These are phyloP conservation scores for Trametes meyenii DNA, from an alignment of 768 basidiomycete species.

Conservation along the genomic window DNA sequence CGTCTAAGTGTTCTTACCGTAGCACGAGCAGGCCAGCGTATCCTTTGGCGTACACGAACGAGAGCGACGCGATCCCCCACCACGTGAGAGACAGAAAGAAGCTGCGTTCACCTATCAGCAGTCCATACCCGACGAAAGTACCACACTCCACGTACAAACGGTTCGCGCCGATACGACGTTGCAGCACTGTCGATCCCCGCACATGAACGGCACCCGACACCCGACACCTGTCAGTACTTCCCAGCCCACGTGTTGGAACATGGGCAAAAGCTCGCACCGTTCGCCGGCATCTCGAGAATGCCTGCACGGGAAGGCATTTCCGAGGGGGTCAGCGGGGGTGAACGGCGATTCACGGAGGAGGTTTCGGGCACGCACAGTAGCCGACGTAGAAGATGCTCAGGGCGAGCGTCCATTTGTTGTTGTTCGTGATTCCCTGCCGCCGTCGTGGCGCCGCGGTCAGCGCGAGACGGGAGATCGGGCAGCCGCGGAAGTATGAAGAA, in stretches of 20 bases:
- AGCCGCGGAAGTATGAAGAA: neutral
- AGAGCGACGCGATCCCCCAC: slow-evolving; percentile 58
- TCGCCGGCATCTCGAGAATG: slow-evolving; percentile 60
- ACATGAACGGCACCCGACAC: too few species aligned
- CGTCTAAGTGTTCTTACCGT: slow-evolving; percentile 36
- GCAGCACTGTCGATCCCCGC: slow-evolving; percentile 43
- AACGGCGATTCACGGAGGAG: neutral
- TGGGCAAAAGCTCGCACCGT: slow-evolving; percentile 37
- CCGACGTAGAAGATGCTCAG: slow-evolving; percentile 63
- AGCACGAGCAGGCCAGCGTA: slow-evolving; percentile 51
- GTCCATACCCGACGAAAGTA: neutral
- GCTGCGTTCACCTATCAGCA: slow-evolving; percentile 31
- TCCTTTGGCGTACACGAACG: slow-evolving; percentile 57
- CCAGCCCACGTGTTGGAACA: too few species aligned
- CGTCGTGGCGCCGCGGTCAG: neutral
- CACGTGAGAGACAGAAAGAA: slow-evolving; percentile 56
- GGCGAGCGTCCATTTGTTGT: slow-evolving; percentile 59
- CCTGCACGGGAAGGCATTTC: slow-evolving; percentile 33
- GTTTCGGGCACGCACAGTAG: slow-evolving; percentile 46
- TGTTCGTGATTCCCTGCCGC: slow-evolving; percentile 49
- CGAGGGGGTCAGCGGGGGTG: neutral
- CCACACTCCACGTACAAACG: slow-evolving; percentile 44
- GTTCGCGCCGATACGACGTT: slow-evolving; percentile 59
- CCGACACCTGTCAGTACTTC: neutral
- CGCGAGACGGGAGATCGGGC: neutral